Conservation (phyloP, 1,139 yeast genomes). For the Keqinozyma sinolaborantium region DNA sequence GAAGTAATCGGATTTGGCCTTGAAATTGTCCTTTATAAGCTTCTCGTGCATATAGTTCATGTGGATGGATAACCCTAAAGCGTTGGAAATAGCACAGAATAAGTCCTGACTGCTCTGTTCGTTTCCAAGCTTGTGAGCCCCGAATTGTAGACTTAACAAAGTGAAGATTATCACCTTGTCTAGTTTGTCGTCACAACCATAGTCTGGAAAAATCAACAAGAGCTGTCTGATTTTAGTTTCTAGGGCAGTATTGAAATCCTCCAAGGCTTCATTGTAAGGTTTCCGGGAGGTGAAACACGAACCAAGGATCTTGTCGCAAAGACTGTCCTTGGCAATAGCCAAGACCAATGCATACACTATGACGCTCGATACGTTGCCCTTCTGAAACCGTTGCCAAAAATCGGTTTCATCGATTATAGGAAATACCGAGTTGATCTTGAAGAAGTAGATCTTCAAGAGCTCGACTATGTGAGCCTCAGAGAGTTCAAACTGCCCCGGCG, state of each 20-base stretch:
- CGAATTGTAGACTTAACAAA: slow-evolving; percentile 27
- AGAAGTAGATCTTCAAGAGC: slow-evolving; percentile 26
- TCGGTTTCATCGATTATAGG: slow-evolving; percentile 25
- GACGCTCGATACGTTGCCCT: slow-evolving; percentile 19
- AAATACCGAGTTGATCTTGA: slow-evolving; percentile 29
- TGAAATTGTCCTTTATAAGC: slow-evolving; percentile 7
- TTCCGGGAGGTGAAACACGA: slow-evolving; percentile 16
- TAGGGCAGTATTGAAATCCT: slow-evolving; percentile 17
- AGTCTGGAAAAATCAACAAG: slow-evolving; percentile 19
- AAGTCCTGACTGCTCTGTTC: slow-evolving; percentile 37
- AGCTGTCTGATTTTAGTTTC: slow-evolving; percentile 27
- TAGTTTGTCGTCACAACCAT: slow-evolving; percentile 37
- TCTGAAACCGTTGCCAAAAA: slow-evolving; percentile 27
- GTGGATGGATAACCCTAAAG: slow-evolving; percentile 30
- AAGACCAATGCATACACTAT: slow-evolving; percentile 27
- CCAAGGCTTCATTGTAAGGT: slow-evolving; percentile 12
- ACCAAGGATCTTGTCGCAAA: slow-evolving; percentile 24
- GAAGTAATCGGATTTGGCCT: slow-evolving; percentile 17
- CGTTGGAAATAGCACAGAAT: slow-evolving; percentile 26
- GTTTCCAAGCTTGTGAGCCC: slow-evolving; percentile 27
- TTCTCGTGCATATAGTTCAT: slow-evolving; percentile 16
- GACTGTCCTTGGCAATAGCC: slow-evolving; percentile 22
- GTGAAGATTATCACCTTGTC: slow-evolving; percentile 23
- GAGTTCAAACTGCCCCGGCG: slow-evolving; percentile 18
- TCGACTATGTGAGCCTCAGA: slow-evolving; percentile 15